A percentile compares a stretch with the other conserved stretches of the same genome.
Conservation (phyloP, 306 rosid genomes). For the Vigna reflexopilosa region DNA sequence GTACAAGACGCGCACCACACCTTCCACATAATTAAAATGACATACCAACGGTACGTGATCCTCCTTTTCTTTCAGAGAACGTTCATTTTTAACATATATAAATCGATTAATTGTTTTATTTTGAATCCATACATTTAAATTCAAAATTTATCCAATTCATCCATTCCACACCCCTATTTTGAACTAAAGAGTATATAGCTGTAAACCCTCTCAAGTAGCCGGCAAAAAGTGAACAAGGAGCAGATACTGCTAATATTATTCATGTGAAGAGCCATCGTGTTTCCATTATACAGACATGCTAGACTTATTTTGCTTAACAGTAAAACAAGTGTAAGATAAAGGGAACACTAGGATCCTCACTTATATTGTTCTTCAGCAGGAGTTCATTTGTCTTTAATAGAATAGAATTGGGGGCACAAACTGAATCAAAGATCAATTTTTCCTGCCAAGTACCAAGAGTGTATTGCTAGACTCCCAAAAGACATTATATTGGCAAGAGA, state of each 20-base stretch:
- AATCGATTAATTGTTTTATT: background rate
- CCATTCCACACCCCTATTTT: background rate
- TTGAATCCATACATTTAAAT: background rate
- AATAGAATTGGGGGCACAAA: slow-evolving; percentile 36
- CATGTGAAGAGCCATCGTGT: slow-evolving; percentile 21
- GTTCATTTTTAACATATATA: background rate
- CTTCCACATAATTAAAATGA: background rate
- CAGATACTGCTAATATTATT: slow-evolving; percentile 29
- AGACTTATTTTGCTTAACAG: slow-evolving; percentile 25
- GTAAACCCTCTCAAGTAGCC: background rate
- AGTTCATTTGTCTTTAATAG: slow-evolving; percentile 41
- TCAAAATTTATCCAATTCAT: background rate
- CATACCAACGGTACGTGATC: no score
- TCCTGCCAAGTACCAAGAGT: slow-evolving; percentile 97
- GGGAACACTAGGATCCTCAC: slow-evolving; percentile 26
- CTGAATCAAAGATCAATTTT: slow-evolving; percentile 70
- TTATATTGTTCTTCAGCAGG: slow-evolving; percentile 7
- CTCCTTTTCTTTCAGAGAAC: background rate
- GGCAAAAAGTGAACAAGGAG: background rate
- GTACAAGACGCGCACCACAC: background rate
- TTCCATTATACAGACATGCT: slow-evolving; percentile 24
- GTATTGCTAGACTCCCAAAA: slow-evolving; percentile 93
- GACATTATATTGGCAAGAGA: slow-evolving; percentile 95
- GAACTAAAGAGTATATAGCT: background rate
- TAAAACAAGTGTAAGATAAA: slow-evolving; percentile 13